Evolutionary conservation across 805 yeast genomes (phyloP).

Genomic region (Wickerhamiella shivajii): DNA sequence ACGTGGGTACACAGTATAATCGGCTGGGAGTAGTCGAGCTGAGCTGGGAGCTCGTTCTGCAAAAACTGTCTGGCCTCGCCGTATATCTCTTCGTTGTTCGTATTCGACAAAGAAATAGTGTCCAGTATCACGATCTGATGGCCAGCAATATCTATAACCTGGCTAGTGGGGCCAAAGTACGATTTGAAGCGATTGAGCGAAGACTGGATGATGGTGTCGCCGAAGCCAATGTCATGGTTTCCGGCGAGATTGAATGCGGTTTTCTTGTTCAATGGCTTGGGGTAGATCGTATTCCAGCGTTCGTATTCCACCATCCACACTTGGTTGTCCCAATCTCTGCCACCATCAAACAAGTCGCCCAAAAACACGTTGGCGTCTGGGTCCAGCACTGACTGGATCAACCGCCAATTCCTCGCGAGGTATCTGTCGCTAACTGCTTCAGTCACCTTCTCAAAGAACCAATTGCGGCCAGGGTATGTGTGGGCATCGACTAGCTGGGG

Average conservation of each 20-base stretch:
- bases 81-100: conserved; percentile 31
- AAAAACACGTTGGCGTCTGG: conserved; percentile 70
- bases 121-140: conserved; percentile 70
- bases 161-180: conserved; percentile 57
- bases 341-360: conserved; percentile 93
- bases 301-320: conserved; percentile 55
- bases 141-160: conserved; percentile 41
- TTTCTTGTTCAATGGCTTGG: conserved; percentile 33
- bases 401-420: conserved; percentile 58
- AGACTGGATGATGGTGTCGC: conserved; percentile 45
- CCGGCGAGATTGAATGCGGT: conserved; percentile 55
- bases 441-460: conserved; percentile 38
- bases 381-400: conserved; percentile 39
- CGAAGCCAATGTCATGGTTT: conserved; percentile 94
- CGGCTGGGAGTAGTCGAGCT: conserved; percentile 3
- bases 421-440: conserved; percentile 59
- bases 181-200: conserved; percentile 50
- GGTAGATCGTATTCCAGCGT: conserved; percentile 57
- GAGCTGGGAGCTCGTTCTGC: conserved; percentile 20
- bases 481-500: conserved; percentile 86
- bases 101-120: conserved; percentile 66
- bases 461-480: conserved; percentile 65
- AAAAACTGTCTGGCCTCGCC: conserved; percentile 40
- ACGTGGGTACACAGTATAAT: conserved; percentile 63
- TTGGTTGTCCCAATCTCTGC: conserved; percentile 66